Evolutionary conservation across 2,329 filamentous ascomycete species (phyloP).

Genomic region (Scedosporium apiospermum): DNA sequence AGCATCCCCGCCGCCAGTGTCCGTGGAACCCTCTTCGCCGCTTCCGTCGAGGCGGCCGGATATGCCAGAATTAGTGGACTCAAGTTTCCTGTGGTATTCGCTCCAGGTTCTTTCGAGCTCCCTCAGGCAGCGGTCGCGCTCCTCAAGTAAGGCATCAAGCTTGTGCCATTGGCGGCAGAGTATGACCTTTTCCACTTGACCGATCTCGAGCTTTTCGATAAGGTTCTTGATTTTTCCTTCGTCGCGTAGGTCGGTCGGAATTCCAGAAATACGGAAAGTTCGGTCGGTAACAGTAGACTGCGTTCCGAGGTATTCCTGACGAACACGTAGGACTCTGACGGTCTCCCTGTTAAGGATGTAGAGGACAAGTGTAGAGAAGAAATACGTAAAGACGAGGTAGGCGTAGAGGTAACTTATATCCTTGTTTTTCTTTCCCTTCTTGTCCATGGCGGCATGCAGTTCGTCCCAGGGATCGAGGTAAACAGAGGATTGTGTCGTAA

Average conservation of each 20-base stretch:
- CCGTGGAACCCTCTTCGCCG: neutral
- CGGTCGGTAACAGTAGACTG: conserved; percentile 95
- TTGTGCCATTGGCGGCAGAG: conserved; percentile 81
- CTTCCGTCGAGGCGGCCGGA: conserved; percentile 7
- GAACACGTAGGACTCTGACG: conserved; percentile 69
- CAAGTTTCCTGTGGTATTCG: conserved; percentile 4
- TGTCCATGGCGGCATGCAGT: conserved; percentile 6
- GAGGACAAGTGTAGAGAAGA: conserved; percentile 75
- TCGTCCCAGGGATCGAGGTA: neutral
- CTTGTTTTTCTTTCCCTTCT: conserved; percentile 20
- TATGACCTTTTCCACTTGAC: conserved; percentile 79
- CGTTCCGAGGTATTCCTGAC: conserved; percentile 85
- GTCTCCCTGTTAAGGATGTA: conserved; percentile 81
- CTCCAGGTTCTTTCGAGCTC: conserved; percentile 80
- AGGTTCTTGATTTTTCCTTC: conserved; percentile 79
- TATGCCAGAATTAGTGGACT: conserved; percentile 21
- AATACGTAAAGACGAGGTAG: conserved; percentile 88
- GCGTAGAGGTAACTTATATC: conserved; percentile 67
- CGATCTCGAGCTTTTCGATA: conserved; percentile 80
- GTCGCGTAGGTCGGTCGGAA: conserved; percentile 67
- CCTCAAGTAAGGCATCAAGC: conserved; percentile 63
- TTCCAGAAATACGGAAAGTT: conserved; percentile 83
- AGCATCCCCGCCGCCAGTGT: neutral
- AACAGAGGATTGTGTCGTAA: neutral
- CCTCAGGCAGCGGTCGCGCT: conserved; percentile 55